Percentiles rank a stretch among this genome's conserved stretches.
Conservation (phyloP, 257 asterid species). For the Ilex aquifolium region DNA sequence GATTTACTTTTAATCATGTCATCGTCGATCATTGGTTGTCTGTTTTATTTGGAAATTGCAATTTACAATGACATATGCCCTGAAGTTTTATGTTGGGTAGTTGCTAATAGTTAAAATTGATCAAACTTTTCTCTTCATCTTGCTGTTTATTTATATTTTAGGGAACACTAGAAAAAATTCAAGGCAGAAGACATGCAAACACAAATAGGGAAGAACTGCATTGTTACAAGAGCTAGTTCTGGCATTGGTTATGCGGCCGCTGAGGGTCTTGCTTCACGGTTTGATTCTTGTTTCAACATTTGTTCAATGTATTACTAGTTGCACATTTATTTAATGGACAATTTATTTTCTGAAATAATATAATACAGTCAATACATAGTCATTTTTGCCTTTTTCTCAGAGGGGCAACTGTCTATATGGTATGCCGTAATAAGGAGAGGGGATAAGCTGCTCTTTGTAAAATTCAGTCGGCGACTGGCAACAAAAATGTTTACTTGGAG, state of each 20-base stretch:
- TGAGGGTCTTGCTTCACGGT: constrained; percentile 91
- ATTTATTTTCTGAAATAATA: not conserved
- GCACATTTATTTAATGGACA: not conserved
- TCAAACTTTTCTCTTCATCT: not conserved
- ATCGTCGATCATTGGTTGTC: too few relatives aligned
- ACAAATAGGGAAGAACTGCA: constrained; percentile 65
- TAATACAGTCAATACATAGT: not conserved
- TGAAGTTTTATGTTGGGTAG: too few relatives aligned
- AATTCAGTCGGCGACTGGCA: constrained; percentile 66
- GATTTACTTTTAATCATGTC: too few relatives aligned
- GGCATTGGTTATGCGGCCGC: constrained; percentile 92
- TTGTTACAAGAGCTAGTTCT: constrained; percentile 92
- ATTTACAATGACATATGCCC: too few relatives aligned
- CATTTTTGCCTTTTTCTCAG: constrained; percentile 26
- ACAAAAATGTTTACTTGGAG: constrained; percentile 73
- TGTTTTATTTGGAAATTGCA: too few relatives aligned
- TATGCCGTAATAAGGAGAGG: constrained; percentile 83
- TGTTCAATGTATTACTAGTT: too few relatives aligned
- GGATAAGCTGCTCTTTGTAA: constrained; percentile 78
- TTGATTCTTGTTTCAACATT: not conserved
- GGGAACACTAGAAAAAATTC: constrained; percentile 78
- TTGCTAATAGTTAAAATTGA: too few relatives aligned
- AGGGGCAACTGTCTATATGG: constrained; percentile 78
- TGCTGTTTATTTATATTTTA: constrained; percentile 14
- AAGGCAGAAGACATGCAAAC: constrained; percentile 67